phyloP scores from a whole-genome alignment of 2,329 filamentous ascomycete genomes.

The Penicillium sumatraense region DNA sequence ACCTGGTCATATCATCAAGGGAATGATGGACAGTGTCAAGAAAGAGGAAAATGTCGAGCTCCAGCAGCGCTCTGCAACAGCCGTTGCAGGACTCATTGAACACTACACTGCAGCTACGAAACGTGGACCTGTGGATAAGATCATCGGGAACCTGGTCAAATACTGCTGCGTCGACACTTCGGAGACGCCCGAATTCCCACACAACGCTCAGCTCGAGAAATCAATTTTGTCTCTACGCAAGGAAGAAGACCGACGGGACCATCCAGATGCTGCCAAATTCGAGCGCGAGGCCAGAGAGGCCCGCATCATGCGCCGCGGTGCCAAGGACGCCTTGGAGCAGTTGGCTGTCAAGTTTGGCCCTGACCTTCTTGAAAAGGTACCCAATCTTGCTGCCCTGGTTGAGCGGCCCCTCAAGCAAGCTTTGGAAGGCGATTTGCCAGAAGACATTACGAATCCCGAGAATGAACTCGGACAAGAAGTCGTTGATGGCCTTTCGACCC shows the following conservation, averaged over 20 bases:
- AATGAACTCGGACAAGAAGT: conserved; percentile 84
- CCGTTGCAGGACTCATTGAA: conserved; percentile 83
- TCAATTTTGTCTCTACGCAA: conserved; percentile 93
- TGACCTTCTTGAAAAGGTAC: conserved; percentile 78
- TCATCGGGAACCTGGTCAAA: conserved; percentile 93
- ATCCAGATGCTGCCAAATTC: conserved; percentile 87
- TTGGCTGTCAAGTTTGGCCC: conserved; percentile 79
- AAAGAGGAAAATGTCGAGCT: conserved; percentile 88
- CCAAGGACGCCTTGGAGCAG: conserved; percentile 91
- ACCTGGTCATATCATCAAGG: conserved; percentile 88
- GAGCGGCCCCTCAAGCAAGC: conserved; percentile 77
- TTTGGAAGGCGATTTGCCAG: conserved; percentile 71
- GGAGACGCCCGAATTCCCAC: conserved; percentile 92
- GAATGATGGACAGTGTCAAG: conserved; percentile 98
- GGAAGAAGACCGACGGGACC: conserved; percentile 93
- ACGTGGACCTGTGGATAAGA: conserved; percentile 87
- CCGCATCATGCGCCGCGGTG: conserved; percentile 85
- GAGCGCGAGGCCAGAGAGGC: conserved; percentile 88
- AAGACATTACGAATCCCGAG: conserved; percentile 73
- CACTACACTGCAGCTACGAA: conserved; percentile 81
- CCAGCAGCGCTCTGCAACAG: conserved; percentile 82
- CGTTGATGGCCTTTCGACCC: conserved; percentile 89
- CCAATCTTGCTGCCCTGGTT: conserved; percentile 79
- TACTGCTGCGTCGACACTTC: conserved; percentile 98
- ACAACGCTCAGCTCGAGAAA: conserved; percentile 76